Percentiles rank a stretch among this genome's conserved stretches.
Evolutionary conservation across 164 flowering plant species (phyloP).

Genomic region (Pachysandra terminalis): DNA sequence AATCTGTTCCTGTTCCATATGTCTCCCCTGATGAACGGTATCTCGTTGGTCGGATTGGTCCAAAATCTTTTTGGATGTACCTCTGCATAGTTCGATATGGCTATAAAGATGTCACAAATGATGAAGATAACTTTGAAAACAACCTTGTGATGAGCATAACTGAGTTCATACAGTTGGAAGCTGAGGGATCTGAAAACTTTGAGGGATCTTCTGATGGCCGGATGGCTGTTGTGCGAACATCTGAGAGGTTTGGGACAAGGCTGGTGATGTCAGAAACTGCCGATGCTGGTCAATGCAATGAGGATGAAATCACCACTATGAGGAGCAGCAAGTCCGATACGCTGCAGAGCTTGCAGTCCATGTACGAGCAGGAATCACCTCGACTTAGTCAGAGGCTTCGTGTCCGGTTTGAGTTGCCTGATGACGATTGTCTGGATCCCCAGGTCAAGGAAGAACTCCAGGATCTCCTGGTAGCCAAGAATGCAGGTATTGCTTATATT

Average conservation of each 20-base stretch:
- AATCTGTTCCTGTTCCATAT: conserved; percentile 57
- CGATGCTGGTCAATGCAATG: conserved; percentile 11
- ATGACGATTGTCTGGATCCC: conserved; percentile 26
- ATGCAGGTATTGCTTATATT: conserved; percentile 54
- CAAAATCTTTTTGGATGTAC: conserved; percentile 58
- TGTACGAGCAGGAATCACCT: conserved; percentile 46
- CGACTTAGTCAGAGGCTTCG: conserved; percentile 23
- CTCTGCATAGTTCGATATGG: conserved; percentile 74
- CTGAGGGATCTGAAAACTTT: conserved; percentile 33
- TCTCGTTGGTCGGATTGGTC: conserved; percentile 70
- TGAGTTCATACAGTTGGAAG: conserved; percentile 70
- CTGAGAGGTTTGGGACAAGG: conserved; percentile 46
- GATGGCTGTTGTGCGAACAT: conserved; percentile 55
- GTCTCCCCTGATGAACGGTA: conserved; percentile 47
- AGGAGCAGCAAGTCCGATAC: conserved; percentile 45
- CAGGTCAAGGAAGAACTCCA: conserved; percentile 52
- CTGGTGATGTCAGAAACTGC: conserved; percentile 29
- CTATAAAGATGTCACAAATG: conserved; percentile 52
- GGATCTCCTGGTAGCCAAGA: conserved; percentile 60
- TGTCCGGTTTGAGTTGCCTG: conserved; percentile 34
- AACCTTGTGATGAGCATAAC: conserved; percentile 60
- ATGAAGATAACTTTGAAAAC: conserved; percentile 49
- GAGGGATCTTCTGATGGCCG: conserved; percentile 41
- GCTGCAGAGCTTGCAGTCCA: conserved; percentile 32
- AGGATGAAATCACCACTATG: conserved; percentile 1